Evolutionary conservation across 495 filamentous ascomycete species (phyloP), one percentile per base, ranked within the genome.

Genomic region (Amphirosellinia nigrospora): DNA sequence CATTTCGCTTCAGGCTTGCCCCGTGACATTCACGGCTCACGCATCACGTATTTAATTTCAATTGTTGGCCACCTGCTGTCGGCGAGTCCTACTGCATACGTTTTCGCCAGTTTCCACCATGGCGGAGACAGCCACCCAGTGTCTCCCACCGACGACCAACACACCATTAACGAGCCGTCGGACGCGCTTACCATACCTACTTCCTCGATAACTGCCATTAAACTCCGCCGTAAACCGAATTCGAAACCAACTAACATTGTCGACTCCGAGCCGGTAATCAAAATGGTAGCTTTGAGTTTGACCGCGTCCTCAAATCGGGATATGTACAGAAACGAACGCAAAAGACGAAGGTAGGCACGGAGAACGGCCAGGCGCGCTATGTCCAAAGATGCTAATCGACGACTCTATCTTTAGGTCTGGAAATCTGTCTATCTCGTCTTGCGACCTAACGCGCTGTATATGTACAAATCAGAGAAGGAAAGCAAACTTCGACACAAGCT

Each of bases 231-330:
- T 72, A 19, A 75, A 68, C 38, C 84, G 88, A 74, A 78, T 91
- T 55, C 87, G 85, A 69, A 76, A 89, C 15, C 89, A 89, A 67
- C 11, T 89, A 89, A 74, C 91, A 89, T 19, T 68, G 65, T 69
- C 74, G 19, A n/a, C 45, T 1, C 38, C 75, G 11, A 78, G 69
- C 56, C 93, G 8, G 93, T 98, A 69, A 97, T 74, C 92, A 97
- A 79, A 94, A 98, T 77, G 96, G 96, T 43, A 93, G 92, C 77
- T 99, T 97, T 79, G 94, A 93, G 73, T 96, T 96, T 75, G 96
- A 99, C 77, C 89, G 94, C 19, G 93, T 98, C 48, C 81, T 98
- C 74, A 97, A 97, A 81, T 89, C 89, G 59, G 94, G 95, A 26
- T 91, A 89, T 74, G 90, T 97, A 46, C 86, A 89, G 72, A 97